phyloP scores from a whole-genome alignment of 106 monocot genomes.

The Apostasia ramifera region DNA sequence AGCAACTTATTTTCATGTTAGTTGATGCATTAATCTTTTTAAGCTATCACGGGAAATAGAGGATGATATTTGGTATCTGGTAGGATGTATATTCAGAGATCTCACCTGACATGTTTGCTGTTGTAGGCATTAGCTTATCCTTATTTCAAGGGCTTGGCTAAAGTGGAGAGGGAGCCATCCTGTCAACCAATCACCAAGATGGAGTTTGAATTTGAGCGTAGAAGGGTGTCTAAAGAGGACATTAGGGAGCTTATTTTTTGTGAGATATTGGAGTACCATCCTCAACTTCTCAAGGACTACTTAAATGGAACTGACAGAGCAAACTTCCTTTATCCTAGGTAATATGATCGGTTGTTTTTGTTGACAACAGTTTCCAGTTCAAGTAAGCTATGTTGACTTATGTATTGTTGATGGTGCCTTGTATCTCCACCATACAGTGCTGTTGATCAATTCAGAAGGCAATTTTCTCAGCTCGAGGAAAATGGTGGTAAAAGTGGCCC shows the following conservation, averaged over 20 bases:
- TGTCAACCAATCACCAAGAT: constrained; percentile 77
- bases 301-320: constrained; percentile 67
- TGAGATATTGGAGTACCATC: constrained; percentile 92
- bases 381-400: neutral
- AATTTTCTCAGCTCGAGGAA: constrained; percentile 85
- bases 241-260: constrained; percentile 81
- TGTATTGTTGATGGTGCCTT: neutral
- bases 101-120: neutral
- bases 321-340: constrained; percentile 87
- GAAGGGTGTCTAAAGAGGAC: constrained; percentile 82
- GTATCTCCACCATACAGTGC: constrained; percentile 43
- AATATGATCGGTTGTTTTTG: neutral
- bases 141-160: constrained; percentile 79
- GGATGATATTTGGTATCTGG: neutral
- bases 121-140: constrained; percentile 73
- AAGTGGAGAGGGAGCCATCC: constrained; percentile 79
- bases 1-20: neutral
- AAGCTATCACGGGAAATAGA: neutral
- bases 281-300: constrained; percentile 82
- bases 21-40: neutral
- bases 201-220: constrained; percentile 90
- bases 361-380: neutral
- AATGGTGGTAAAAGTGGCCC: constrained; percentile 60
- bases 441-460: constrained; percentile 84
- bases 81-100: neutral